phyloP scores from a whole-genome alignment of 225 moss, liverwort and hornwort species.

The Polytrichum commune region DNA sequence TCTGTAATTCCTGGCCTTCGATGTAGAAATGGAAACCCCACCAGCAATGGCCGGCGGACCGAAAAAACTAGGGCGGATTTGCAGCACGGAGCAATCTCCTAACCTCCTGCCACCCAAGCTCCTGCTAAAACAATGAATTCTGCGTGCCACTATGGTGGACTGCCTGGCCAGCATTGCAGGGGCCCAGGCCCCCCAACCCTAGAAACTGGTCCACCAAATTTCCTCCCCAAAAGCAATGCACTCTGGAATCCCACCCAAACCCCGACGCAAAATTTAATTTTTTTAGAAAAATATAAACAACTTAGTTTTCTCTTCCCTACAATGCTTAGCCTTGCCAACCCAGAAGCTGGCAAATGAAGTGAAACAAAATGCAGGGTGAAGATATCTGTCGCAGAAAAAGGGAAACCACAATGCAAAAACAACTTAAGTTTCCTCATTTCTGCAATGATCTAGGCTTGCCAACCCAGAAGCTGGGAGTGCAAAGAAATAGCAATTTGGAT shows the following conservation, averaged over 20 bases:
- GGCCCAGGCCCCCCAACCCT: conserved; percentile 26
- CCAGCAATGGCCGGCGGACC: conserved; percentile 8
- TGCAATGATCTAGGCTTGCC: too few species aligned
- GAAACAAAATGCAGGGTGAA: too few species aligned
- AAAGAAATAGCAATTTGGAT: too few species aligned
- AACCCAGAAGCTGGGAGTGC: too few species aligned
- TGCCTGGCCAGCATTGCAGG: conserved; percentile 54
- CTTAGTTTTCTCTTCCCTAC: too few species aligned
- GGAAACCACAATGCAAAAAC: too few species aligned
- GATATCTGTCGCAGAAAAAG: too few species aligned
- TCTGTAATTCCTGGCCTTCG: conserved; percentile 21
- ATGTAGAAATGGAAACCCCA: neutral
- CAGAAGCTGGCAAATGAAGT: too few species aligned
- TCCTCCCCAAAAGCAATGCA: neutral
- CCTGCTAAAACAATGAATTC: conserved; percentile 34
- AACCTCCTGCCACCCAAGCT: conserved; percentile 41
- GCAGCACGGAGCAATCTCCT: conserved; percentile 3
- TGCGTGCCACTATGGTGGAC: conserved; percentile 37
- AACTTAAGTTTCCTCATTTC: too few species aligned
- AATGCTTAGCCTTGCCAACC: too few species aligned
- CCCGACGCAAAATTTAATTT: too few species aligned
- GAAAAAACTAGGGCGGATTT: neutral
- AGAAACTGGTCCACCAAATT: conserved; percentile 1
- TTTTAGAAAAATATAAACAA: too few species aligned
- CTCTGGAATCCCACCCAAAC: neutral